phyloP scores from a whole-genome alignment of 2,329 filamentous ascomycete genomes.

The Alternaria conjuncta region DNA sequence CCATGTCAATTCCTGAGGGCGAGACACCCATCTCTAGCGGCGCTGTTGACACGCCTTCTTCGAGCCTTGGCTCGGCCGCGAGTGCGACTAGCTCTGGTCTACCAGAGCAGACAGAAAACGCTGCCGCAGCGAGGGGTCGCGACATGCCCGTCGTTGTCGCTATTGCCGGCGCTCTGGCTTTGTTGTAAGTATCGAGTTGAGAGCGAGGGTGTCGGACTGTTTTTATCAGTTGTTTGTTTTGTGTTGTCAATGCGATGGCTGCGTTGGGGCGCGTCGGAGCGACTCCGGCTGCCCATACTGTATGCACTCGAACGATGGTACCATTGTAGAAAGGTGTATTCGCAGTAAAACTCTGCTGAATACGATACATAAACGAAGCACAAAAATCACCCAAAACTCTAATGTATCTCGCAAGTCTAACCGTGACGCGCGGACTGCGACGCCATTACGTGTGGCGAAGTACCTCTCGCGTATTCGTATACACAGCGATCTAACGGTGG shows the following conservation, averaged over 20 bases:
- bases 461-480: constrained; percentile 3
- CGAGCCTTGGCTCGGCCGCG: not conserved
- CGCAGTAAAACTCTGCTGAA: not conserved
- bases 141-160: constrained; percentile 21
- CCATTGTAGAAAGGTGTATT: not conserved
- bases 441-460: not conserved
- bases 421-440: not conserved
- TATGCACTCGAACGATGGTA: not conserved
- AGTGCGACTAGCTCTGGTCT: not conserved
- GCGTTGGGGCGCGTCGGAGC: not conserved
- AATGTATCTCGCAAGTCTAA: not conserved
- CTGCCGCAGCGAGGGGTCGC: constrained; percentile 24
- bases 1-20: not conserved
- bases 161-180: constrained; percentile 31
- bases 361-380: not conserved
- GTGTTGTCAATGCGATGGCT: not conserved
- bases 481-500: constrained; percentile 4
- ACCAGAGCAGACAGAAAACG: constrained; percentile 21
- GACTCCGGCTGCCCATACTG: not conserved
- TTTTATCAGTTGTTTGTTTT: not conserved
- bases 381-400: not conserved
- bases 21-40: constrained; percentile 12
- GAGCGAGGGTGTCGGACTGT: not conserved
- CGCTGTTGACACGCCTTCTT: constrained; percentile 3
- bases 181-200: constrained; percentile 20